Evolutionary conservation across 768 basidiomycete species (phyloP), one percentile per base, ranked within the genome.

Genomic region (Naematelia aurantialba): DNA sequence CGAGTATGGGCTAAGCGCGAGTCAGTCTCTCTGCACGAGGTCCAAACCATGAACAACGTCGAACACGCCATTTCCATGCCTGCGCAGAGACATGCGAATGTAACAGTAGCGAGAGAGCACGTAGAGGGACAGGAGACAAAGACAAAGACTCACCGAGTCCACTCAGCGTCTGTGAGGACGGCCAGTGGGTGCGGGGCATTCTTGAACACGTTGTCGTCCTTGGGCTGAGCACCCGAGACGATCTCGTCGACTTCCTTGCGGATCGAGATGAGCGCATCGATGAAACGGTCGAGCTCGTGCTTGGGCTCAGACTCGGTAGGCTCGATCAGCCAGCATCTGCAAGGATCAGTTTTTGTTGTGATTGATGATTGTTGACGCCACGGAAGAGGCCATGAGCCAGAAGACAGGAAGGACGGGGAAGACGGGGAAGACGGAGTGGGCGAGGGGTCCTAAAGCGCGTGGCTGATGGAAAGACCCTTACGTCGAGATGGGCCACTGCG

Each of bases 191-290:
- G 96, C 24, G 96, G 96, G 0, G 96, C 90, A 71, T 98, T 94
- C 76, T 86, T 90, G 61, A 99, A 81, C 17, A 94, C 77, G 74
- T 99, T 99, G 79, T 91, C 89, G 63, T 89, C 89, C 74, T 82
- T 87, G 2, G 91, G 89, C 75, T 94, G 91, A 70, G 86, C 87
- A 49, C 94, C 96, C 17, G 82, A 79, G 45, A 88, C 83, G 68
- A 99, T 83, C 49, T 93, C 89, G 56, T 93, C 86, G 0, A 85
- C 92, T 77, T 99, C 96, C 68, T 85, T 80, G 51, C 93, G 88
- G 65, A 99, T 99, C 63, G 88, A 84, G 63, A 99, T 93, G 91
- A 98, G 96, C 21, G 96, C 94, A 66, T 98, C 91, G 78, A 94
- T 96, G 81, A 99, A 89, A 85, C 87, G 84, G 71, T 98, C 91